These are phyloP conservation scores for Albatrellus ellisii DNA, from an alignment of 768 basidiomycete species.

Conservation along the genomic window DNA sequence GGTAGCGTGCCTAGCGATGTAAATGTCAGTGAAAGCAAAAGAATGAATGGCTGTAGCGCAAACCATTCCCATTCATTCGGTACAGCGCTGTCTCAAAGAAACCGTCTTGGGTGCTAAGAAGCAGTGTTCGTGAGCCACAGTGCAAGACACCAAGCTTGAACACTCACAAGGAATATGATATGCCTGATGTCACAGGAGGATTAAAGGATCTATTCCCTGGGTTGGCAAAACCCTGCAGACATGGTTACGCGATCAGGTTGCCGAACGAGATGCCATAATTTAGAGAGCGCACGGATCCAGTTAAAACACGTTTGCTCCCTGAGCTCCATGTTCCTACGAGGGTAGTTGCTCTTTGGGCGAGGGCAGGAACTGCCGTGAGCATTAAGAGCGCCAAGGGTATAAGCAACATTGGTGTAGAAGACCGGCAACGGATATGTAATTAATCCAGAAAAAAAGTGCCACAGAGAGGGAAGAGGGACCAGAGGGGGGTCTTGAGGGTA, in stretches of 20 bases:
- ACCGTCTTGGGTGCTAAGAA: constrained; percentile 47
- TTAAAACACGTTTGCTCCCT: constrained; percentile 60
- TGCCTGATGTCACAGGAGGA: constrained; percentile 78
- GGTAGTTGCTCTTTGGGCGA: constrained; percentile 50
- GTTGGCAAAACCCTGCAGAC: constrained; percentile 62
- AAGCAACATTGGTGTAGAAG: constrained; percentile 9
- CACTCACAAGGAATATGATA: constrained; percentile 82
- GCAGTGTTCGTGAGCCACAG: neutral
- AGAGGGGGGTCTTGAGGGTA: constrained; percentile 12
- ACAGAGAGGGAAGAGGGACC: constrained; percentile 7
- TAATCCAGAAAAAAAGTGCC: constrained; percentile 1
- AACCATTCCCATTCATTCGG: constrained; percentile 81
- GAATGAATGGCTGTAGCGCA: constrained; percentile 10
- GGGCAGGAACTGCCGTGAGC: constrained; percentile 20
- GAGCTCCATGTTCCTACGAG: constrained; percentile 81
- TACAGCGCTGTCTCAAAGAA: constrained; percentile 89
- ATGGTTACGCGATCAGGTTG: neutral
- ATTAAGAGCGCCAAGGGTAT: constrained; percentile 18
- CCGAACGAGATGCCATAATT: neutral
- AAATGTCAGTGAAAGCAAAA: neutral
- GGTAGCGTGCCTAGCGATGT: constrained; percentile 53
- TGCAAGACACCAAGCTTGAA: neutral
- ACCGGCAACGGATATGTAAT: constrained; percentile 17
- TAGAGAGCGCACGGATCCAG: constrained; percentile 60
- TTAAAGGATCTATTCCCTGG: constrained; percentile 72